Percentiles rank a stretch among this genome's conserved stretches.
Evolutionary conservation across 1,139 yeast species (phyloP).

Genomic region (Candida sp.): DNA sequence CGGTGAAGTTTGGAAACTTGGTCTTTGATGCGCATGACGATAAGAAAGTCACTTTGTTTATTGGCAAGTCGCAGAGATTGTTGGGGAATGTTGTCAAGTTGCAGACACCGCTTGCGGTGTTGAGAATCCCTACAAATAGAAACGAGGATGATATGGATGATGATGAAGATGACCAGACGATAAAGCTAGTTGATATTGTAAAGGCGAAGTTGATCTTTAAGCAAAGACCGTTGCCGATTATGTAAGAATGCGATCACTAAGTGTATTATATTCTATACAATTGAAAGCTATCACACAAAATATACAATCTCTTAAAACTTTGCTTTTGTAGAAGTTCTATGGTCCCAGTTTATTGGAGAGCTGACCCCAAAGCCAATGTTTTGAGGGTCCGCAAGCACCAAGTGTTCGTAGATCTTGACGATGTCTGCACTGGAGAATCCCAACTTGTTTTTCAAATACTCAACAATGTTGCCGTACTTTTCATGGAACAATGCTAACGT

Average conservation of each 20-base stretch:
- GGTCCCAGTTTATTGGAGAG: conserved; percentile 29
- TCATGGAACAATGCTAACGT: conserved; percentile 54
- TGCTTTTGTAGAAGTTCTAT: conserved; percentile 19
- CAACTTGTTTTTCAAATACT: conserved; percentile 52
- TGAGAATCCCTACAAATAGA: conserved; percentile 43
- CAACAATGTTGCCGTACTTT: conserved; percentile 62
- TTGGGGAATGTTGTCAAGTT: conserved; percentile 60
- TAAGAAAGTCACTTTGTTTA: conserved; percentile 55
- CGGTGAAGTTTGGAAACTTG: conserved; percentile 63
- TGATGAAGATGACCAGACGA: conserved; percentile 20
- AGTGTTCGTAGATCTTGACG: conserved; percentile 47
- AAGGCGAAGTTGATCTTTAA: conserved; percentile 60
- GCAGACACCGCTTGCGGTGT: conserved; percentile 64
- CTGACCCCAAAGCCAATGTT: conserved; percentile 23
- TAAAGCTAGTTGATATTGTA: conserved; percentile 62
- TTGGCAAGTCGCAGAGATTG: conserved; percentile 71
- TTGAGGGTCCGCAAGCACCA: conserved; percentile 31
- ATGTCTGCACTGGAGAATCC: conserved; percentile 55
- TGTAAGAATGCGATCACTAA: conserved; percentile 37
- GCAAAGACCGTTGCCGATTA: conserved; percentile 74
- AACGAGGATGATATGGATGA: conserved; percentile 16
- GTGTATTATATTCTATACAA: not conserved
- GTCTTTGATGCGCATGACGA: conserved; percentile 50
- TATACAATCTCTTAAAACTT: conserved; percentile 9
- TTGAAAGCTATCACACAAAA: not conserved